Percentiles rank a stretch among this genome's conserved stretches.
Conservation (phyloP, 2,329 filamentous ascomycete genomes). For the Penicillium digitatum region DNA sequence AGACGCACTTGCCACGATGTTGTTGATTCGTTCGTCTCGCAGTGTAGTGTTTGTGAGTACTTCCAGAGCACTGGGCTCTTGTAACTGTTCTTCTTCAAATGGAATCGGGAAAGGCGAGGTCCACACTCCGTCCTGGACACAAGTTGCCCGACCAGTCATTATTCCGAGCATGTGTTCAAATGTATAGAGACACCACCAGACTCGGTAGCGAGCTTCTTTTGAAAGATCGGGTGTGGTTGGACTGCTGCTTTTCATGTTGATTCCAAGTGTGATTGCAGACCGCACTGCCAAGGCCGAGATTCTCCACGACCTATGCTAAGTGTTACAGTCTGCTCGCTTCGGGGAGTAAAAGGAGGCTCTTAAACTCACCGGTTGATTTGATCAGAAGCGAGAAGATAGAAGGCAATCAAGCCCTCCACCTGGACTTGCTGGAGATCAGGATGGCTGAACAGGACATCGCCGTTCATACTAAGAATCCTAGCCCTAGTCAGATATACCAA, state of each 20-base stretch:
- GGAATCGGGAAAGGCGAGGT: conserved; percentile 43
- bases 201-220: conserved; percentile 45
- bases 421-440: conserved; percentile 47
- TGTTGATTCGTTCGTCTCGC: conserved; percentile 33
- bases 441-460: conserved; percentile 42
- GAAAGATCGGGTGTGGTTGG: conserved; percentile 35
- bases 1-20: conserved; percentile 29
- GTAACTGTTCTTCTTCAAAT: conserved; percentile 40
- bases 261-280: conserved; percentile 42
- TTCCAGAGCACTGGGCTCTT: conserved; percentile 31
- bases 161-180: conserved; percentile 45
- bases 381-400: conserved; percentile 42
- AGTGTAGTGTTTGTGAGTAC: conserved; percentile 31
- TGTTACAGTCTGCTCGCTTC: background rate
- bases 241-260: conserved; percentile 45
- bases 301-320: conserved; percentile 38
- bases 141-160: conserved; percentile 46
- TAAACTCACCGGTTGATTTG: conserved; percentile 44
- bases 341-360: background rate
- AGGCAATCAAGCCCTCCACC: conserved; percentile 42
- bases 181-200: conserved; percentile 46
- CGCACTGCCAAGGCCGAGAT: conserved; percentile 43
- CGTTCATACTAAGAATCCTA: conserved; percentile 42
- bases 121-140: conserved; percentile 43
- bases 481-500: conserved; percentile 45